phyloP scores from a whole-genome alignment of 1,284 basidiomycete genomes.

The Cerioporus squamosus region DNA sequence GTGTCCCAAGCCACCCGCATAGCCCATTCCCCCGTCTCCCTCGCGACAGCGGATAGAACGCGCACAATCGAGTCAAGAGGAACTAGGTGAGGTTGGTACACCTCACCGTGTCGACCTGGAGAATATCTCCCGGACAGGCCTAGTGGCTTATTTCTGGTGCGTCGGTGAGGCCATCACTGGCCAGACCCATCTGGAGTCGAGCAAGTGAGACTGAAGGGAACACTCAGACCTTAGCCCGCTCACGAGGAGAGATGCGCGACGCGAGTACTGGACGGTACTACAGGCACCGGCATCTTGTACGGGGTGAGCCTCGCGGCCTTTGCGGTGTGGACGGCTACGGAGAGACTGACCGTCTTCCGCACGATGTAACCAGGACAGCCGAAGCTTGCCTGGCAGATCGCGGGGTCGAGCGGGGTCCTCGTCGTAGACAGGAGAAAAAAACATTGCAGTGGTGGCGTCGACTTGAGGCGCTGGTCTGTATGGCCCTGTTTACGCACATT shows the following conservation, averaged over 20 bases:
- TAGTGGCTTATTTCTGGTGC: constrained; percentile 12
- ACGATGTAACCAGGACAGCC: not conserved
- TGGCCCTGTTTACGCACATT: not conserved
- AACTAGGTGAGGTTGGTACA: too few species aligned
- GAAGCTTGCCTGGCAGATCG: not conserved
- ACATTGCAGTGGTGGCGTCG: not conserved
- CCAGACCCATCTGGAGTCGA: constrained; percentile 15
- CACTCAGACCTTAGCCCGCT: constrained; percentile 17
- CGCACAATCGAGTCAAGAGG: too few species aligned
- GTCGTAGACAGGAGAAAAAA: not conserved
- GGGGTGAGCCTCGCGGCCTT: constrained; percentile 23
- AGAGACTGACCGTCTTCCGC: not conserved
- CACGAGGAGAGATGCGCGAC: constrained; percentile 13
- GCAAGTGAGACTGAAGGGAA: constrained; percentile 9
- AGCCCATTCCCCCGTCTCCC: too few species aligned
- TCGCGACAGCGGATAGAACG: too few species aligned
- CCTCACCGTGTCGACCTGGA: too few species aligned
- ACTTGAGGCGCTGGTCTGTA: not conserved
- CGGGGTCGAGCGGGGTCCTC: not conserved
- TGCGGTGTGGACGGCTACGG: constrained; percentile 11
- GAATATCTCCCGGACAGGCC: not conserved
- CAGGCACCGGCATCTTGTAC: constrained; percentile 9
- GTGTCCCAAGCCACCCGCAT: constrained; percentile 5
- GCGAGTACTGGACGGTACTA: not conserved
- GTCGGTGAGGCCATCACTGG: constrained; percentile 11